These are phyloP conservation scores for Grosmannia huntii DNA, from an alignment of 2,329 filamentous ascomycete species.

Conservation along the genomic window DNA sequence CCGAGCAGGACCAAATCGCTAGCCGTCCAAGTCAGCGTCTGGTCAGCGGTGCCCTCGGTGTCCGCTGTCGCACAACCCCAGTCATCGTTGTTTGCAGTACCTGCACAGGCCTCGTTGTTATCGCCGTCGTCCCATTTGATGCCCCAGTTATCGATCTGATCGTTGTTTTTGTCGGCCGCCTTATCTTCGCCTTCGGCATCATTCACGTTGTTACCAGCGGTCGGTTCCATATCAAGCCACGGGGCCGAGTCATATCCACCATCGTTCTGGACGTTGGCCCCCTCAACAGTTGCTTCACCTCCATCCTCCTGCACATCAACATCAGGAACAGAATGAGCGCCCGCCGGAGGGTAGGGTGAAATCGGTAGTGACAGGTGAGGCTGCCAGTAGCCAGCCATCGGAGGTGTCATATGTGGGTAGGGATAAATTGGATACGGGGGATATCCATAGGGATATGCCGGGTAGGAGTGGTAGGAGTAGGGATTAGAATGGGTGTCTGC, in stretches of 20 bases:
- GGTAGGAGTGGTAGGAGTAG: neutral
- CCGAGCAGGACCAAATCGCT: constrained; percentile 23
- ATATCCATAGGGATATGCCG: neutral
- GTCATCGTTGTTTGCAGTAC: neutral
- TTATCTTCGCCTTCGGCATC: neutral
- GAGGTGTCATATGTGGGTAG: neutral
- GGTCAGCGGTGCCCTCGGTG: neutral
- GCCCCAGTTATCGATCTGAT: neutral
- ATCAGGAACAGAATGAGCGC: neutral
- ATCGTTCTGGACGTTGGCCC: neutral
- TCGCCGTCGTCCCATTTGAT: neutral
- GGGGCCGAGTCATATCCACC: neutral
- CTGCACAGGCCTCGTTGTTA: neutral
- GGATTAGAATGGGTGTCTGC: neutral
- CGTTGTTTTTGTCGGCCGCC: neutral
- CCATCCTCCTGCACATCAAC: neutral
- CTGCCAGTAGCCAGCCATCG: neutral
- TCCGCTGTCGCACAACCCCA: neutral
- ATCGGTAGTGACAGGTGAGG: neutral
- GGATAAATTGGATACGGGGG: neutral
- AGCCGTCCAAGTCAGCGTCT: neutral
- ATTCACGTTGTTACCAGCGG: neutral
- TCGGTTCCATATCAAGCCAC: neutral
- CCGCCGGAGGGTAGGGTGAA: neutral
- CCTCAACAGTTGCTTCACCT: neutral